Evolutionary conservation across 495 filamentous ascomycete species (phyloP), one percentile per base, ranked within the genome.

Genomic region (Cercophora newfieldiana): DNA sequence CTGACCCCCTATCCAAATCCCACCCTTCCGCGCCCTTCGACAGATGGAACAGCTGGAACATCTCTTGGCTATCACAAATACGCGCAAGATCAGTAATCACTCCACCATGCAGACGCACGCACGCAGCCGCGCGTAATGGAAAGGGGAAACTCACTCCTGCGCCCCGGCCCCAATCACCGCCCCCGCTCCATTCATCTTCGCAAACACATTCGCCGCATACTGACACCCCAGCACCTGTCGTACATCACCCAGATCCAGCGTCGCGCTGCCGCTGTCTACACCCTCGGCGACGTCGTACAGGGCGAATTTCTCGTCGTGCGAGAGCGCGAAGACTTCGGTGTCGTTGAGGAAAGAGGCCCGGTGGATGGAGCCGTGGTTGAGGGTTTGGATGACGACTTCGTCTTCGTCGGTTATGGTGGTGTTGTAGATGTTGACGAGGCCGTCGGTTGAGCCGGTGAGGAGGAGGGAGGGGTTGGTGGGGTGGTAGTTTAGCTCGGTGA

Each of bases 361-460:
- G 75, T 96, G 92, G 37, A 99, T 87, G 1, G 93, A 94, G 61
- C 84, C 87, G 75, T 95, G 91, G 79, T 99, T 97, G 76, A 96
- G 88, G 14, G 95, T 90, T 72, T 93, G 91, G 37, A 90, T 79
- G 7, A 97, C 79, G 0, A 93, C 90, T 22, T 97, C 92, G 72
- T 97, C 93, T 72, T 96, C 92, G 70, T 94, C 92, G 25, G 84
- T 72, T 44, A 92, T 85, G 21, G 79, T 82, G 16, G 85, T 89
- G 74, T 97, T 88, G 78, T 90, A 96, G 55, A 97, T 79, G 71
- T 93, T 96, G 61, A 97, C 84, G 0, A 97, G 85, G 16, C 91
- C 91, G 80, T 99, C 95, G n/a, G 93, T 97, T 59, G 91, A 93
- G 65, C 92, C 93, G 30, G 92, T 93, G 21, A 97, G 82, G 16